Percentiles rank a stretch among this genome's conserved stretches.
Conservation (phyloP, 805 yeast species). For the Brettanomyces sp. region DNA sequence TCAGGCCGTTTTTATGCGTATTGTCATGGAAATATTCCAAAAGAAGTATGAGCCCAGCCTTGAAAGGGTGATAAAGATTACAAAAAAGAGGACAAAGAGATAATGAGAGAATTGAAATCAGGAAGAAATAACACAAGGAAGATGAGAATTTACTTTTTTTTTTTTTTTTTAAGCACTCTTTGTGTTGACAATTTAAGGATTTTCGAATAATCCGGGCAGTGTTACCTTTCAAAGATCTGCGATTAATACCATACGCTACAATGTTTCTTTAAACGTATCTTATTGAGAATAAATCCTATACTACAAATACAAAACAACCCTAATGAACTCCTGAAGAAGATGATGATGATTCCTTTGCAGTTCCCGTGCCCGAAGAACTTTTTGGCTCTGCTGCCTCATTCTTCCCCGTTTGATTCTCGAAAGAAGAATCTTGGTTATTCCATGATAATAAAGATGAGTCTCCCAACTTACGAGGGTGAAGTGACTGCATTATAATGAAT, state of each 20-base stretch:
- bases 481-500: conserved; percentile 44
- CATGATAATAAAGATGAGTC: conserved; percentile 65
- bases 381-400: background rate
- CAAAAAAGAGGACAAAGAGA: too few relatives aligned
- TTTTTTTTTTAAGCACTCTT: background rate
- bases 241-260: too few relatives aligned
- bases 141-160: background rate
- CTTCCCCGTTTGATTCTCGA: background rate
- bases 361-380: background rate
- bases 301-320: background rate
- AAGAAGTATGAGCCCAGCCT: background rate
- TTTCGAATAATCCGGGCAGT: too few relatives aligned
- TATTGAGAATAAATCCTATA: background rate
- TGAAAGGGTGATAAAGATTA: too few relatives aligned
- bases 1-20: too few relatives aligned
- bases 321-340: background rate
- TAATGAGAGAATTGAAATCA: background rate
- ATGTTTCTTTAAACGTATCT: too few relatives aligned
- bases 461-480: conserved; percentile 63
- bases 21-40: too few relatives aligned
- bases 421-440: conserved; percentile 38
- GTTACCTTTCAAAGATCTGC: too few relatives aligned
- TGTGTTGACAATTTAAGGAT: too few relatives aligned
- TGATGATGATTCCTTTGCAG: background rate
- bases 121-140: background rate